phyloP scores from a whole-genome alignment of 2,329 filamentous ascomycete genomes.

The Talaromyces sp. region DNA sequence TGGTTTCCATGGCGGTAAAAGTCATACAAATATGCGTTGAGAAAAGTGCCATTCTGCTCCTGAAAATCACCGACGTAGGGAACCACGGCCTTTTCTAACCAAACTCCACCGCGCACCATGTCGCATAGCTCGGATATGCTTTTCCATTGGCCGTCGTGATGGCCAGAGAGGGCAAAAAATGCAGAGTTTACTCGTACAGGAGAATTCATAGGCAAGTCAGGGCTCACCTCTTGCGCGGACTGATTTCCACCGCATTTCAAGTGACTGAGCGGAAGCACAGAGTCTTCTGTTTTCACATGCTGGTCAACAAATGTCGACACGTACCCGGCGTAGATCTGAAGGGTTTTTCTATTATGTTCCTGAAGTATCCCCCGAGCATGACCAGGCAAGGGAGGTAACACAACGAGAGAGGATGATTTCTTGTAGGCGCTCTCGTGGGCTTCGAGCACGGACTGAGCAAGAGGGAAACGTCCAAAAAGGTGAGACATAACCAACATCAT shows the following conservation, averaged over 20 bases:
- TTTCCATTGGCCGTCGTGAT: constrained; percentile 55
- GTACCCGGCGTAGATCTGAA: constrained; percentile 64
- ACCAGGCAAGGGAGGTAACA: constrained; percentile 1
- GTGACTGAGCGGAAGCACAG: constrained; percentile 55
- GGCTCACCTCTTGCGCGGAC: background rate
- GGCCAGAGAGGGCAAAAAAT: constrained; percentile 68
- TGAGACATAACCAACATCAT: constrained; percentile 67
- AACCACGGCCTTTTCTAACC: constrained; percentile 69
- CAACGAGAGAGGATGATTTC: constrained; percentile 1
- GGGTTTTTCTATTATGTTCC: constrained; percentile 60
- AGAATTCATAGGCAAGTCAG: background rate
- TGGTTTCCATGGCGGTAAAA: constrained; percentile 72
- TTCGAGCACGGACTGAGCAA: constrained; percentile 44
- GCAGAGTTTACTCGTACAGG: constrained; percentile 49
- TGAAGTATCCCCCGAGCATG: background rate
- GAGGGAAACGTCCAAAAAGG: constrained; percentile 57
- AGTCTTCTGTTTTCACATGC: constrained; percentile 53
- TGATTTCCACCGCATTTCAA: constrained; percentile 16
- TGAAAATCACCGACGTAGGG: constrained; percentile 63
- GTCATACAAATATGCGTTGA: constrained; percentile 56
- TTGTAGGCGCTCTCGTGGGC: constrained; percentile 24
- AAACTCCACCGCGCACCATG: constrained; percentile 63
- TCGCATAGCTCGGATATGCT: constrained; percentile 64
- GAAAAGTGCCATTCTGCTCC: constrained; percentile 45
- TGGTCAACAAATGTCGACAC: constrained; percentile 65